These are phyloP conservation scores for Candida argentea DNA, from an alignment of 805 yeast genomes.

Conservation along the genomic window DNA sequence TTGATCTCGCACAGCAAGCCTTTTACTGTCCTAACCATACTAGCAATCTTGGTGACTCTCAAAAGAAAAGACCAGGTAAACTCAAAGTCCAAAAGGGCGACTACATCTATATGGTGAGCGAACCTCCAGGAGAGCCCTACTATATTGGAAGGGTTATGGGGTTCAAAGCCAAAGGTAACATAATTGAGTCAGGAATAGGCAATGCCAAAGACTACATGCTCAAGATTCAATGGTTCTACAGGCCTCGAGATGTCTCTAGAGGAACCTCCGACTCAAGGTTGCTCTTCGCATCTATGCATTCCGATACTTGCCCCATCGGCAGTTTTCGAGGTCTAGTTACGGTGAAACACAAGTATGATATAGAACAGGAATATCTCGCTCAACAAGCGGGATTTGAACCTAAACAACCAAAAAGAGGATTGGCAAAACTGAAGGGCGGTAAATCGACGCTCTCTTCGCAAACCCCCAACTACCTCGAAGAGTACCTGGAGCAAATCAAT, in stretches of 20 bases:
- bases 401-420: background rate
- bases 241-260: constrained; percentile 77
- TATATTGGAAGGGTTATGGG: constrained; percentile 80
- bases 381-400: background rate
- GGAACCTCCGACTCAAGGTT: constrained; percentile 61
- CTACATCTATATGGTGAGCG: constrained; percentile 73
- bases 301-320: constrained; percentile 68
- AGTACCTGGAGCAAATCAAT: constrained; percentile 49
- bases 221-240: constrained; percentile 82
- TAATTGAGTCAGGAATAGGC: background rate
- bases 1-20: constrained; percentile 26
- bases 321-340: constrained; percentile 68
- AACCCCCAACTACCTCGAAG: constrained; percentile 26
- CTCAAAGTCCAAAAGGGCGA: constrained; percentile 41
- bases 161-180: constrained; percentile 24
- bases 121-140: constrained; percentile 92
- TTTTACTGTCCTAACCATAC: constrained; percentile 28
- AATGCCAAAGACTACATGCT: constrained; percentile 47
- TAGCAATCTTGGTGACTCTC: constrained; percentile 5
- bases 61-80: constrained; percentile 3
- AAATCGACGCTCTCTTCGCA: constrained; percentile 5
- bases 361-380: constrained; percentile 31
- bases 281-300: constrained; percentile 76
- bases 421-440: constrained; percentile 2
- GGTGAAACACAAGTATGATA: constrained; percentile 61